These are phyloP conservation scores for Mucor piriformis DNA, from an alignment of 371 early-diverging fungal genomes.

Conservation along the genomic window DNA sequence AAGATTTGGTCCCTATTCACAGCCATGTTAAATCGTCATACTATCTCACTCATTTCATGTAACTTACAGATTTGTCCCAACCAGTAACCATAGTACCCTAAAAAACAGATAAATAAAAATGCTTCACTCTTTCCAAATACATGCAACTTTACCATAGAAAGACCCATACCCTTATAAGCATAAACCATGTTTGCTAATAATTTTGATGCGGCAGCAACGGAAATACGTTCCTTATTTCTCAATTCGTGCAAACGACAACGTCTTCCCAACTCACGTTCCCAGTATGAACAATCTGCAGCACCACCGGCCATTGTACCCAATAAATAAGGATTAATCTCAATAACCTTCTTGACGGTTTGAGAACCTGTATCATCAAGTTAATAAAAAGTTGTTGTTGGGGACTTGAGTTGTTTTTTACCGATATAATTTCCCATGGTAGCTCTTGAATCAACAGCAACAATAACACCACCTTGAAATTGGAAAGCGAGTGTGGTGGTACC, in stretches of 20 bases:
- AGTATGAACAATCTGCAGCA: conserved; percentile 99
- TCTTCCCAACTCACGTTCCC: conserved; percentile 99
- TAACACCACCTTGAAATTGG: conserved; percentile 96
- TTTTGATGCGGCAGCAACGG: conserved; percentile 99
- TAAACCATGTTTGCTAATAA: conserved; percentile 96
- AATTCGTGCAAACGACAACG: conserved; percentile 97
- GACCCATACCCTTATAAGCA: conserved; percentile 98
- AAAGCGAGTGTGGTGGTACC: conserved; percentile 99
- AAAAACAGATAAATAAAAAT: not conserved
- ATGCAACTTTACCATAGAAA: conserved; percentile 85
- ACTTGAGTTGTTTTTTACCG: conserved; percentile 51
- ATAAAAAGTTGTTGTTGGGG: not conserved
- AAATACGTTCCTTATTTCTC: conserved; percentile 97
- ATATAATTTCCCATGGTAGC: conserved; percentile 99
- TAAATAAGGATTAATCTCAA: conserved; percentile 99
- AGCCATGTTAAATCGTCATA: not conserved
- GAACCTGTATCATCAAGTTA: conserved; percentile 69
- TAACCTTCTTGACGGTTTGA: conserved; percentile 99
- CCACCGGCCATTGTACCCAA: conserved; percentile 99
- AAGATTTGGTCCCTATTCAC: conserved; percentile 84
- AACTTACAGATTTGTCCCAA: conserved; percentile 91
- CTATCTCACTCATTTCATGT: not conserved
- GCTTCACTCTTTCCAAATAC: not conserved
- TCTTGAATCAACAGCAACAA: conserved; percentile 99
- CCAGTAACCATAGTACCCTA: conserved; percentile 99